A percentile compares a stretch with the other conserved stretches of the same genome.
phyloP scores from a whole-genome alignment of 768 basidiomycete genomes.

The Lactarius akahatsu region DNA sequence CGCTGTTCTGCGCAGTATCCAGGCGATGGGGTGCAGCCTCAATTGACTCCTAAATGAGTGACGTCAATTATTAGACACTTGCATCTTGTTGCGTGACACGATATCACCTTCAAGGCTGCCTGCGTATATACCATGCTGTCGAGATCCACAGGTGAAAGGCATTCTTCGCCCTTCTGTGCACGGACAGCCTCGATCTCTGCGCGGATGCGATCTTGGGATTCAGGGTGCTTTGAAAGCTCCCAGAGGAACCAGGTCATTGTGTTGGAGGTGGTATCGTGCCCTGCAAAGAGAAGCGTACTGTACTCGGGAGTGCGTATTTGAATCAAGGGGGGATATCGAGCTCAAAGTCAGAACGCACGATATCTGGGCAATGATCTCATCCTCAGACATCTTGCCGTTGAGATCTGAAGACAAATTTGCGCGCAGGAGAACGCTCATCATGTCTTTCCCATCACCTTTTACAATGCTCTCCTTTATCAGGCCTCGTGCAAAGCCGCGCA shows the following conservation, averaged over 20 bases:
- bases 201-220: slow-evolving; percentile 26
- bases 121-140: slow-evolving; percentile 24
- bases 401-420: slow-evolving; percentile 22
- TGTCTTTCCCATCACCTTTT: slow-evolving; percentile 24
- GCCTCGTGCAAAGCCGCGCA: slow-evolving; percentile 14
- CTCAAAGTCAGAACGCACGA: slow-evolving; percentile 8
- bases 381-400: slow-evolving; percentile 5
- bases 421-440: slow-evolving; percentile 27
- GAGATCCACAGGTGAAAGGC: slow-evolving; percentile 13
- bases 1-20: slow-evolving; percentile 13
- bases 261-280: slow-evolving; percentile 27
- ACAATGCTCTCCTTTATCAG: slow-evolving; percentile 14
- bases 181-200: slow-evolving; percentile 23
- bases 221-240: slow-evolving; percentile 26
- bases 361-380: slow-evolving; percentile 23
- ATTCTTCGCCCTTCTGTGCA: slow-evolving; percentile 5
- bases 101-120: slow-evolving; percentile 24
- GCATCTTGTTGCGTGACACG: neutral
- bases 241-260: slow-evolving; percentile 26
- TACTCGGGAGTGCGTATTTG: neutral
- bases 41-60: slow-evolving; percentile 23
- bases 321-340: neutral
- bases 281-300: slow-evolving; percentile 24
- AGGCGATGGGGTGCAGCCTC: slow-evolving; percentile 27
- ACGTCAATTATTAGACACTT: neutral